These are phyloP conservation scores for Fusarium concolor DNA, from an alignment of 2,329 filamentous ascomycete genomes.

Conservation along the genomic window DNA sequence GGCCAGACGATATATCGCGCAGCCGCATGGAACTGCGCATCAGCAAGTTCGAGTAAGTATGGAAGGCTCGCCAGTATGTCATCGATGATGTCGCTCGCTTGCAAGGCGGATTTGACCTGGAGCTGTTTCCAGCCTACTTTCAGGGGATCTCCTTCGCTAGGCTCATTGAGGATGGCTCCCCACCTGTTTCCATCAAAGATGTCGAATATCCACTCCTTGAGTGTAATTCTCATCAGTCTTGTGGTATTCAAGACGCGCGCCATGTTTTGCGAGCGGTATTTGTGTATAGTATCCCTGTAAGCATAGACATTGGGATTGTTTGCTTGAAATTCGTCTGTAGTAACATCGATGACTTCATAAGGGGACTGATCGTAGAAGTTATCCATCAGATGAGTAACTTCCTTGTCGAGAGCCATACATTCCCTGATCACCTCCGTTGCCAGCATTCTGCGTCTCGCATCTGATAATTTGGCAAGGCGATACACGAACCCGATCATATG, in stretches of 20 bases:
- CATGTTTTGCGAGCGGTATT: conserved; percentile 1
- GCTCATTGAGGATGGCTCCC: not conserved
- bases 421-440: conserved; percentile 1
- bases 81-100: not conserved
- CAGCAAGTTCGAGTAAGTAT: not conserved
- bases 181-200: not conserved
- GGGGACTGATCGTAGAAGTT: not conserved
- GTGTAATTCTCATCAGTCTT: not conserved
- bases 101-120: not conserved
- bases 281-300: conserved; percentile 3
- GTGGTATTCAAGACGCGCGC: not conserved
- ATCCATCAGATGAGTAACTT: not conserved
- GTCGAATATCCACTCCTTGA: conserved; percentile 1
- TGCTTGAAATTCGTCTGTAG: not conserved
- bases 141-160: not conserved
- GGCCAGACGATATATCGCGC: conserved; percentile 5
- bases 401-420: not conserved
- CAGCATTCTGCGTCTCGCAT: not conserved
- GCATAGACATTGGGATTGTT: not conserved
- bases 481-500: not conserved
- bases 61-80: conserved; percentile 5
- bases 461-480: not conserved
- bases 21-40: not conserved
- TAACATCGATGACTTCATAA: not conserved
- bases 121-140: not conserved